These are phyloP conservation scores for Diutina rugosa DNA, from an alignment of 1,139 yeast species.

Conservation along the genomic window DNA sequence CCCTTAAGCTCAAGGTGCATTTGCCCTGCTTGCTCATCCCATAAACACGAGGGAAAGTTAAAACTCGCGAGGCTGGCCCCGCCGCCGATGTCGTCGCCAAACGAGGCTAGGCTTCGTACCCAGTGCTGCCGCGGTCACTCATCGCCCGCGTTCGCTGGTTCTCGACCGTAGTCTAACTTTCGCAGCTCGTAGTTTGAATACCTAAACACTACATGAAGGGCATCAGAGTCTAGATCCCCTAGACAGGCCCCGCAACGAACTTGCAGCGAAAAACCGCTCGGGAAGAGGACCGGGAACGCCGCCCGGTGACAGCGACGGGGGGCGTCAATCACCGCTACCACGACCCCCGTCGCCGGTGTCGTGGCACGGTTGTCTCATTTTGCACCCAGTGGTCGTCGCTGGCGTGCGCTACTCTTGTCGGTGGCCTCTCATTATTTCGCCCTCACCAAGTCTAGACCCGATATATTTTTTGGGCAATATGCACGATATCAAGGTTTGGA, in stretches of 20 bases:
- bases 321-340: background rate
- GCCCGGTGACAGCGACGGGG: too few relatives aligned
- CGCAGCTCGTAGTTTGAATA: background rate
- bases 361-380: background rate
- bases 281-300: background rate
- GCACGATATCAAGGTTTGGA: background rate
- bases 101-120: background rate
- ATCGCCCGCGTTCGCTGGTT: background rate
- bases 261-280: background rate
- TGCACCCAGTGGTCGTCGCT: too few relatives aligned
- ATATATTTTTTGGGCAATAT: background rate
- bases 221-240: background rate
- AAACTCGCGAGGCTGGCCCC: background rate
- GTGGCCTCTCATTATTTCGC: background rate
- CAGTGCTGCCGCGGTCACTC: background rate
- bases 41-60: too few relatives aligned
- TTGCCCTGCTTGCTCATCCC: background rate
- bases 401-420: background rate
- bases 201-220: background rate
- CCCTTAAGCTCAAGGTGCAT: background rate
- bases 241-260: background rate
- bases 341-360: background rate
- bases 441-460: background rate
- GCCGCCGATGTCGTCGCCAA: background rate
- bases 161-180: background rate